Base-by-base conservation (phyloP, 352 stramenopile species). In the Thraustotheca clavata region DNA sequence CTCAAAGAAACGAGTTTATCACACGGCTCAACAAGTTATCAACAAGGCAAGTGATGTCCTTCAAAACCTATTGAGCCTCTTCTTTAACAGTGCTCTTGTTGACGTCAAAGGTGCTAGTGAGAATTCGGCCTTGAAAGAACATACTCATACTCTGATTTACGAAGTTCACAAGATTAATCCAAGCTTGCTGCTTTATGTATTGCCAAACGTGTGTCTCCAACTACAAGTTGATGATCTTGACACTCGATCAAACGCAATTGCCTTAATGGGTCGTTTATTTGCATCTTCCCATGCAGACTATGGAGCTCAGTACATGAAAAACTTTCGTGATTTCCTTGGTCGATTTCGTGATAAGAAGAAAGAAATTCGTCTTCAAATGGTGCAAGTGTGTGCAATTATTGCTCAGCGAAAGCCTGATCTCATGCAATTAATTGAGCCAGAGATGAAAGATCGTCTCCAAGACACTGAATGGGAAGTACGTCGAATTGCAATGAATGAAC, bases 301-400 rank as follows among this genome's bases (percentile, higher is more conserved):
- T 46, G 80, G 79, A 0, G 73, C 83, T 6, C 71, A 90, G 36
- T 90, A 86, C 49, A 79, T 89, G 70, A 89, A 90, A 52, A 91
- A 77, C 35, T 93, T 95, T 33, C 79, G 84, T 24, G 82, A 92
- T 8, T 95, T 95, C 57, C 63, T 95, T 36, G 82, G 80, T 26
- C 75, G 86, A n/a, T 95, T 95, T 49, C 76, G 80, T 8, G 86
- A 95, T 60, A 79, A 86, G 6, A 93, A 82, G 69, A 92, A 92
- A 59, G 82, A 92, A 36, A 91, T 95, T 67, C 83, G 86, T 0
- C 55, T 93, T 8, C 79, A 92, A 67, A 93, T 95, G 79, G 73
- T 95, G 5, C 74, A 83, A 68, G 73, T 84, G 0, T 80, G 77
- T 55, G 75, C 77, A 1, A 71, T 78, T n/a, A 81, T 95, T 39